Evolutionary conservation across 2,329 filamentous ascomycete genomes (phyloP).

Genomic region (Nothophoma quercina): DNA sequence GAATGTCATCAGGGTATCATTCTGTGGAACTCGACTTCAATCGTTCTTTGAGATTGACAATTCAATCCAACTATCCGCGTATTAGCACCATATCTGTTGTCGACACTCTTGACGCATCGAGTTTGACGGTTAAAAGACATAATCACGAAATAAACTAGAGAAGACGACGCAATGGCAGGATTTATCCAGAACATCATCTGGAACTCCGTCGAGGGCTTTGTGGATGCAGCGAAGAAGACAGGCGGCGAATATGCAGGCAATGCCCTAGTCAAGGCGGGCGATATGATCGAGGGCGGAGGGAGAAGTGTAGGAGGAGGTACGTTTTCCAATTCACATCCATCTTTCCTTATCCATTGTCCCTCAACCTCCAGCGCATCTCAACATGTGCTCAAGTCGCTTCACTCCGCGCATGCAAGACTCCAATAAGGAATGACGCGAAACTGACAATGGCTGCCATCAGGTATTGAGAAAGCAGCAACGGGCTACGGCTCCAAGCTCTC

Average conservation of each 20-base stretch:
- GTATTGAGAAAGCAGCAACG: slow-evolving; percentile 42
- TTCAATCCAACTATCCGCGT: not conserved
- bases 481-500: slow-evolving; percentile 39
- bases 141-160: not conserved
- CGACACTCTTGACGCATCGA: not conserved
- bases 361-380: no score
- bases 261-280: slow-evolving; percentile 48
- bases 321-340: no score
- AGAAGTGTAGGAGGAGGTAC: slow-evolving; percentile 43
- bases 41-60: not conserved
- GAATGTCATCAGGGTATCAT: slow-evolving; percentile 29
- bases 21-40: slow-evolving; percentile 1
- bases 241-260: slow-evolving; percentile 49
- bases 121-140: no score
- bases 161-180: slow-evolving; percentile 28
- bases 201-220: slow-evolving; percentile 49
- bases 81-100: not conserved
- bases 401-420: no score
- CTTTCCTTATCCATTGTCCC: no score
- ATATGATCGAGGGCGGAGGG: slow-evolving; percentile 46
- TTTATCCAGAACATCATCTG: slow-evolving; percentile 50
- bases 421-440: not conserved
- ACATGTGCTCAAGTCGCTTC: no score
- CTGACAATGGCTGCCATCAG: slow-evolving; percentile 16
- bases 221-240: slow-evolving; percentile 46